Conservation (phyloP, 2,329 filamentous ascomycete species). For the Ilyonectria mors-panacis region DNA sequence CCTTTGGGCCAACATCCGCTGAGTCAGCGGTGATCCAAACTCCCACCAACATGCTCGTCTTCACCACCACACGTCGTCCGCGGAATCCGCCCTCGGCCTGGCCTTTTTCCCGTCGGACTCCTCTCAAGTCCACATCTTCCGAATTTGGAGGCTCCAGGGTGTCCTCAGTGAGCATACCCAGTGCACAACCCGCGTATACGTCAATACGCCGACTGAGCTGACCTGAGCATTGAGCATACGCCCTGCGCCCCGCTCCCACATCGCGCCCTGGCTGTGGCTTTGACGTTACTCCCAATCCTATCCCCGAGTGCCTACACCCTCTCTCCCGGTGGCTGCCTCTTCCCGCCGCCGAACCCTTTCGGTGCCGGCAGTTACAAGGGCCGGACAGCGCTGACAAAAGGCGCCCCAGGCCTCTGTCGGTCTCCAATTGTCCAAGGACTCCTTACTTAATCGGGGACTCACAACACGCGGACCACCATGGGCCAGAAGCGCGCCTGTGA, state of each 20-base stretch:
- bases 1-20: slow-evolving; percentile 17
- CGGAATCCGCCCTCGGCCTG: slow-evolving; percentile 15
- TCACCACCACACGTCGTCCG: slow-evolving; percentile 1
- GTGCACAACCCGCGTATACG: not conserved
- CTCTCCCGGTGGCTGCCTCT: not conserved
- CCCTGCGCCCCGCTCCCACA: slow-evolving; percentile 2
- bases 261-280: not conserved
- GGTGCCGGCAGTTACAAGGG: not conserved
- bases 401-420: not conserved
- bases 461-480: not conserved
- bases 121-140: slow-evolving; percentile 14
- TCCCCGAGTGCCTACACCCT: not conserved
- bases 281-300: not conserved
- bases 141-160: not conserved
- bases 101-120: slow-evolving; percentile 6
- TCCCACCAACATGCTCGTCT: not conserved
- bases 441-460: slow-evolving; percentile 7
- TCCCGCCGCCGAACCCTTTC: not conserved
- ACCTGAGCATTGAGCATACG: not conserved
- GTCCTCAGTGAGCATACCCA: not conserved
- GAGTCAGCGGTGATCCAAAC: slow-evolving; percentile 20
- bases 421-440: not conserved
- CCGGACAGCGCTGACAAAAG: slow-evolving; percentile 2
- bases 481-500: slow-evolving; percentile 16
- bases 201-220: not conserved